These are phyloP conservation scores for Arabidopsis suecica DNA, from an alignment of 345 rosid genomes.

Conservation along the genomic window DNA sequence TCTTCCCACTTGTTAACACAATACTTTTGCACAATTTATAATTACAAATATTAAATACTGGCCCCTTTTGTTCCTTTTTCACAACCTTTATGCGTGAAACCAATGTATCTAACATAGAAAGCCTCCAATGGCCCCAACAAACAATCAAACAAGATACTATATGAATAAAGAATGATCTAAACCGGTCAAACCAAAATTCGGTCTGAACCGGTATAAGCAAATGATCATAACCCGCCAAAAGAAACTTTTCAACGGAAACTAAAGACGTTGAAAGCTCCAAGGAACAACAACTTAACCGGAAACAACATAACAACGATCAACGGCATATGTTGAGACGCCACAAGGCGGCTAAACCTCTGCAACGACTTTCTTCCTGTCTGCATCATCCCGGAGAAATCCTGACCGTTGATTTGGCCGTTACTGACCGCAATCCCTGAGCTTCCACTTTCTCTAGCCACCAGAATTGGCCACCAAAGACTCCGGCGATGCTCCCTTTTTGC, in stretches of 20 bases:
- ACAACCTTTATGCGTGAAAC: constrained; percentile 27
- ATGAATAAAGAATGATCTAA: constrained; percentile 43
- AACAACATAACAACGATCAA: constrained; percentile 71
- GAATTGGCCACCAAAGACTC: constrained; percentile 72
- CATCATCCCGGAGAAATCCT: constrained; percentile 64
- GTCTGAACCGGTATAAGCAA: constrained; percentile 23
- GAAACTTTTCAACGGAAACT: constrained; percentile 38
- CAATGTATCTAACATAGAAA: constrained; percentile 8
- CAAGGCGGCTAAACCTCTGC: constrained; percentile 66
- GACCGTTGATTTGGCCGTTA: constrained; percentile 49
- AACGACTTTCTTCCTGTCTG: constrained; percentile 71
- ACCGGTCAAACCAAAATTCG: constrained; percentile 36
- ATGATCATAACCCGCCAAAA: constrained; percentile 32
- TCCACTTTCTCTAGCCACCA: constrained; percentile 46
- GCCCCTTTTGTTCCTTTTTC: constrained; percentile 4
- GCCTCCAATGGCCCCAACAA: constrained; percentile 24
- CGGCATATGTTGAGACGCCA: constrained; percentile 87
- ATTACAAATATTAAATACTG: constrained; percentile 6
- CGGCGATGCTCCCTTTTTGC: constrained; percentile 58
- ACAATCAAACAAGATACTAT: constrained; percentile 4
- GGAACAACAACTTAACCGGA: constrained; percentile 67
- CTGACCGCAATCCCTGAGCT: constrained; percentile 42
- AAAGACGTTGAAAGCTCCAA: constrained; percentile 60
- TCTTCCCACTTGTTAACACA: constrained; percentile 12
- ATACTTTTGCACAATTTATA: background rate